Percentiles rank a stretch among this genome's conserved stretches.
These are phyloP conservation scores for Parathielavia appendiculata DNA, from an alignment of 495 filamentous ascomycete species.

Conservation along the genomic window DNA sequence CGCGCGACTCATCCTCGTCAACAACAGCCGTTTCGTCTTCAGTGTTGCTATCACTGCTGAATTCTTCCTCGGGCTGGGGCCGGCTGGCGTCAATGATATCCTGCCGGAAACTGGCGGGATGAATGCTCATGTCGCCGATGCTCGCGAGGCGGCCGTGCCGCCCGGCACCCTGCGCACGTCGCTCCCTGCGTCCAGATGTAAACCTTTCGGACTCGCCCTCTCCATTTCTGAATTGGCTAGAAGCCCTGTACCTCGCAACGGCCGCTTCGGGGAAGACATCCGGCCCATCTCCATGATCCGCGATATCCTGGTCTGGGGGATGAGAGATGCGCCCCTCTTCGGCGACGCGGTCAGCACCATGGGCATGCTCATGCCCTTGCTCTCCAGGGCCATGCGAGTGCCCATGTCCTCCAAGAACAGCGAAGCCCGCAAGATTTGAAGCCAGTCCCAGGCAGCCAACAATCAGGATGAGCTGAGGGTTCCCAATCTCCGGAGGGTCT, in stretches of 20 bases:
- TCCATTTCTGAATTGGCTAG: conserved; percentile 30
- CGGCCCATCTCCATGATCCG: conserved; percentile 34
- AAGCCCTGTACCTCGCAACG: conserved; percentile 27
- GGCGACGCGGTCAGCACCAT: conserved; percentile 32
- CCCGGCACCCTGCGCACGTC: conserved; percentile 50
- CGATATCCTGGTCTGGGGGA: conserved; percentile 14
- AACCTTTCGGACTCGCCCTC: neutral
- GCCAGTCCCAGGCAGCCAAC: conserved; percentile 82
- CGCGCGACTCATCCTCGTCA: conserved; percentile 29
- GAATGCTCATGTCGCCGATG: conserved; percentile 71
- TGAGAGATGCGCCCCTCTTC: conserved; percentile 28
- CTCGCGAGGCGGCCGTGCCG: conserved; percentile 49
- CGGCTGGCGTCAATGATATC: conserved; percentile 77
- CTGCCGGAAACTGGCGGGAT: conserved; percentile 86
- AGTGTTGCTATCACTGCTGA: conserved; percentile 45
- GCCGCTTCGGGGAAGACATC: conserved; percentile 45
- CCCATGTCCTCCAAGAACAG: conserved; percentile 88
- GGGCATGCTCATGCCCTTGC: conserved; percentile 36
- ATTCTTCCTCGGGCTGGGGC: conserved; percentile 44
- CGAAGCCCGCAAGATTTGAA: conserved; percentile 84
- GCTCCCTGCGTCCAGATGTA: conserved; percentile 36
- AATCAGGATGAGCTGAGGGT: conserved; percentile 77
- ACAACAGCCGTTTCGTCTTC: conserved; percentile 42
- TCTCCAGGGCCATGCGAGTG: conserved; percentile 68
- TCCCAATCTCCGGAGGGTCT: conserved; percentile 77